A percentile compares a stretch with the other conserved stretches of the same genome.
Conservation (phyloP, 306 rosid species). For the Psophocarpus tetragonolobus region DNA sequence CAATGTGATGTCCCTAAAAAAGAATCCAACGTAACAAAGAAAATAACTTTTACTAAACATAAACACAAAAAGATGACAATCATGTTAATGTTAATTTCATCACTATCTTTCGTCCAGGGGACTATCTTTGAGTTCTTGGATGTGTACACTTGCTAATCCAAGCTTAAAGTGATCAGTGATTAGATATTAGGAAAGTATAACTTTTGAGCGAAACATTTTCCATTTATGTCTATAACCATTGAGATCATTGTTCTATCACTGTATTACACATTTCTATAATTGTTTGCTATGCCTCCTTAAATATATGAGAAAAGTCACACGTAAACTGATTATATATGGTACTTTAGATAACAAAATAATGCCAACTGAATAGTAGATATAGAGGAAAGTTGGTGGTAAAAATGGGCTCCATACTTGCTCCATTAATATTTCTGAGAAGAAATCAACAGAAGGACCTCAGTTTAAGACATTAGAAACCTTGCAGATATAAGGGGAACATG, state of each 20-base stretch:
- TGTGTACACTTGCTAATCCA: not conserved
- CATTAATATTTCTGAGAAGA: constrained; percentile 7
- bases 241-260: not conserved
- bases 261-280: not conserved
- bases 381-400: not conserved
- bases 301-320: not conserved
- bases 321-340: not conserved
- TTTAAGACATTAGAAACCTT: not conserved
- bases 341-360: constrained; percentile 9
- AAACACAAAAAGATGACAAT: not conserved
- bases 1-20: no score
- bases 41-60: not conserved
- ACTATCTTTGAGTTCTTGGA: constrained; percentile 7
- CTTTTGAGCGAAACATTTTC: constrained; percentile 5
- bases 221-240: not conserved
- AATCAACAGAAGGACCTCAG: not conserved
- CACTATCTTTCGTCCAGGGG: not conserved
- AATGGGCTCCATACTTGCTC: not conserved
- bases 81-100: constrained; percentile 10
- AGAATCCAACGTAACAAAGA: not conserved
- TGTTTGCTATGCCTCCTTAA: not conserved
- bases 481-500: constrained; percentile 1
- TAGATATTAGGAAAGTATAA: constrained; percentile 11
- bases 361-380: not conserved
- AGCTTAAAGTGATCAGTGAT: constrained; percentile 11